Evolutionary conservation across 192 early-diverging fungal genomes (phyloP), one percentile per base, ranked within the genome.

Genomic region (Kickxella alabastrina): DNA sequence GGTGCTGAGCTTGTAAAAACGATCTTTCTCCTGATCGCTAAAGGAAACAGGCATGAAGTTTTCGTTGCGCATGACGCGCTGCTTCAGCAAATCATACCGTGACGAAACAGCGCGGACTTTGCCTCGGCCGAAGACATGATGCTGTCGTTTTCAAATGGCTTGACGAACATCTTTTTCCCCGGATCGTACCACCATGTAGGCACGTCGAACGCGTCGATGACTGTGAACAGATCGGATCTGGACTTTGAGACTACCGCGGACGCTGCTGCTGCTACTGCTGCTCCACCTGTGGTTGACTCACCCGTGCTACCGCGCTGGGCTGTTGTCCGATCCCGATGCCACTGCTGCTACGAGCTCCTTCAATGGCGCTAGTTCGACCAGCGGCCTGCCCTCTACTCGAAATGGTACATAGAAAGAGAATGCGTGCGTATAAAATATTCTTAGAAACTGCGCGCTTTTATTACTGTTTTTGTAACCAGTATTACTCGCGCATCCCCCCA

Each of bases 61-160:
- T 42, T 90, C 87, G 56, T 92, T 89, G 15, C 91, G 75, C 67
- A 94, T 52, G 1, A 92, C 68, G 3, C 92, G 67, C 54, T 97
- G 91, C 39, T 79, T 78, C 2, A 97, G 44, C 15, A 92, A 43
- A 29, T 95, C 83, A 64, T 82, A 90, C 36, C 93, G 80, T 89
- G 89, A 29, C 86, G 64, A 49, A 83, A 88, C 57, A 89, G 65
- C 0, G 81, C 75, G 3, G 81, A 72, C 50, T 89, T 88, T 28
- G 82, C 70, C 6, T 71, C 69, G 2, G 88, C 82, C 10, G 75
- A 48, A 1, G 84, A 83, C 9, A 92, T 67, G 22, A 92, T 59
- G 41, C 43, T 68, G 23, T 22, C 24, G 31, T 49, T 54, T n/a
- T 22, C 32, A 35, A 57, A 67, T 15, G 65, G 59, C 42, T 65